phyloP scores from a whole-genome alignment of 2,329 filamentous ascomycete species.

The Ilyonectria robusta region DNA sequence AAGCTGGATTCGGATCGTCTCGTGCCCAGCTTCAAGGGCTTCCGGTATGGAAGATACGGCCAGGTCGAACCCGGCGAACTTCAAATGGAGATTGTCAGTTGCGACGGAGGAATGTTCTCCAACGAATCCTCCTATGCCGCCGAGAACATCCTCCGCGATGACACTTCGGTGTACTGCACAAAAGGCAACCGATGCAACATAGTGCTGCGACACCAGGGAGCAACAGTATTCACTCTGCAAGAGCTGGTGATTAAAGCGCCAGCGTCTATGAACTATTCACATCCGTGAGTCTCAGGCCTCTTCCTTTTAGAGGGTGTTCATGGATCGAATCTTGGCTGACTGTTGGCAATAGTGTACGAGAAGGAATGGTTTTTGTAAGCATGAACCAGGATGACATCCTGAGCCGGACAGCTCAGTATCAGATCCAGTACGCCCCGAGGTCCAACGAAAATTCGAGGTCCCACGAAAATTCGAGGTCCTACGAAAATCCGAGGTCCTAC shows the following conservation, averaged over 20 bases:
- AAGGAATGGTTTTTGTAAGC: slow-evolving; percentile 92
- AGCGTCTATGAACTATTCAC: slow-evolving; percentile 80
- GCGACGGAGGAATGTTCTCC: slow-evolving; percentile 82
- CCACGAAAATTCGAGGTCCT: too few relatives aligned
- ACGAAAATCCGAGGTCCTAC: too few relatives aligned
- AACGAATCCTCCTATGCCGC: slow-evolving; percentile 76
- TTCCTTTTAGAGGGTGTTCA: slow-evolving; percentile 28
- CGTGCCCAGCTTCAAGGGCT: slow-evolving; percentile 66
- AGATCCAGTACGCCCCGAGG: slow-evolving; percentile 73
- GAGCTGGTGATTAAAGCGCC: slow-evolving; percentile 92
- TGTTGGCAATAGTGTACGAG: slow-evolving; percentile 76
- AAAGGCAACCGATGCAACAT: slow-evolving; percentile 91
- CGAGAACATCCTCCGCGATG: slow-evolving; percentile 87
- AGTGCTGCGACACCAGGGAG: slow-evolving; percentile 84
- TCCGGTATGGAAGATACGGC: slow-evolving; percentile 88
- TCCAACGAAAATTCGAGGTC: too few relatives aligned
- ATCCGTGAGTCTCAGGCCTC: slow-evolving; percentile 75
- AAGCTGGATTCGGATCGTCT: slow-evolving; percentile 77
- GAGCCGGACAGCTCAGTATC: slow-evolving; percentile 79
- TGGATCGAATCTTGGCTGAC: slow-evolving; percentile 33
- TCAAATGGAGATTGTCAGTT: slow-evolving; percentile 90
- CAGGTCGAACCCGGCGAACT: slow-evolving; percentile 87
- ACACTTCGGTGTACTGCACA: slow-evolving; percentile 90
- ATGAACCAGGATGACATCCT: slow-evolving; percentile 87
- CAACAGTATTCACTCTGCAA: slow-evolving; percentile 84